A percentile compares a stretch with the other conserved stretches of the same genome.
These are phyloP conservation scores for Phlebiopsis gigantea DNA, from an alignment of 768 basidiomycete species.

Conservation along the genomic window DNA sequence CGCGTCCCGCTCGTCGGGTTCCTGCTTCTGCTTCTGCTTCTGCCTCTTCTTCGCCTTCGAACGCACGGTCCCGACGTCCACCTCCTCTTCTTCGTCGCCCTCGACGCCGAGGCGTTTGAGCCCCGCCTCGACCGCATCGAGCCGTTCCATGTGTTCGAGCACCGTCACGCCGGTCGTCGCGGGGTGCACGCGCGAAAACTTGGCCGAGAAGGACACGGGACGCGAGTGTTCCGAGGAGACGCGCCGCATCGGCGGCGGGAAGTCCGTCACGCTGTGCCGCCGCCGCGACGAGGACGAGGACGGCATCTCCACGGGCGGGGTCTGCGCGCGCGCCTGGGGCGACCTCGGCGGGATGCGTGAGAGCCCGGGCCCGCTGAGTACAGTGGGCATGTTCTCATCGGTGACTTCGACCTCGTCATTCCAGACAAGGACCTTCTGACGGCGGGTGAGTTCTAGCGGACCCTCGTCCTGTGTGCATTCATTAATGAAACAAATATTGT, in stretches of 20 bases:
- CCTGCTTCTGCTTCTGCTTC: constrained; percentile 4
- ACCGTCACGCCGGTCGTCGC: constrained; percentile 85
- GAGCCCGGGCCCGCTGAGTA: constrained; percentile 27
- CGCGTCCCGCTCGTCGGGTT: constrained; percentile 9
- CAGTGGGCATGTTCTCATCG: constrained; percentile 43
- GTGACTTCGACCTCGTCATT: constrained; percentile 77
- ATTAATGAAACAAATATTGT: background rate
- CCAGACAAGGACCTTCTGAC: constrained; percentile 77
- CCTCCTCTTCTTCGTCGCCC: constrained; percentile 48
- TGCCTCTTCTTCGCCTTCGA: constrained; percentile 2
- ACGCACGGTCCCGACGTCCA: constrained; percentile 57
- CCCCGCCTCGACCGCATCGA: constrained; percentile 79
- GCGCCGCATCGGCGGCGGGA: constrained; percentile 67
- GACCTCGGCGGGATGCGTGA: constrained; percentile 31
- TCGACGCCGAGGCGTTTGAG: constrained; percentile 67
- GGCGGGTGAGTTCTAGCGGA: constrained; percentile 85
- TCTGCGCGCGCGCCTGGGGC: constrained; percentile 41
- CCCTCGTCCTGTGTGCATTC: constrained; percentile 62
- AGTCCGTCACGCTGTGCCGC: constrained; percentile 60
- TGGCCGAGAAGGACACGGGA: constrained; percentile 80
- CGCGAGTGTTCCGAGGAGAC: constrained; percentile 60
- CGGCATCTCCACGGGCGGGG: constrained; percentile 48
- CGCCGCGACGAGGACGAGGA: constrained; percentile 47
- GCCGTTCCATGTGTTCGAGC: constrained; percentile 77
- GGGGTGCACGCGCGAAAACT: constrained; percentile 78